Percentiles rank a stretch among this genome's conserved stretches.
phyloP scores from a whole-genome alignment of 352 stramenopile genomes.

The Halophytophthora batemanensis region DNA sequence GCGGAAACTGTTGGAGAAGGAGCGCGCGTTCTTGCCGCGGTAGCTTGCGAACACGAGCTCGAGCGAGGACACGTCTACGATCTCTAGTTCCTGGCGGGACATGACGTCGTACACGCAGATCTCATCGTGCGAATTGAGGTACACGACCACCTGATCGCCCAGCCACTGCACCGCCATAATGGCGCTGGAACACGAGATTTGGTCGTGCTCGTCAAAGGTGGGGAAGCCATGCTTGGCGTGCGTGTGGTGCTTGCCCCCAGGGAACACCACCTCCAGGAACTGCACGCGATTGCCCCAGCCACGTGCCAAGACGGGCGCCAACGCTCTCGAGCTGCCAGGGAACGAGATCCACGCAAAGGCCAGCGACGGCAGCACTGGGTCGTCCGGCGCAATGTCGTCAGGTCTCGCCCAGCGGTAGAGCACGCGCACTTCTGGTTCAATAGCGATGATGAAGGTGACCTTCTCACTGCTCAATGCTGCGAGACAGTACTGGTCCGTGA shows the following conservation, averaged over 20 bases:
- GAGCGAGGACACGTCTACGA: constrained; percentile 92
- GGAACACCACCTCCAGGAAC: constrained; percentile 89
- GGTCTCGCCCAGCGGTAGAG: constrained; percentile 92
- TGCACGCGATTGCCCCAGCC: constrained; percentile 93
- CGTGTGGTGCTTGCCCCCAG: constrained; percentile 64
- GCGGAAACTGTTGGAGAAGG: constrained; percentile 88
- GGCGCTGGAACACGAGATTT: constrained; percentile 86
- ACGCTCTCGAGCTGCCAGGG: constrained; percentile 70
- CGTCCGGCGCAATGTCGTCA: constrained; percentile 54
- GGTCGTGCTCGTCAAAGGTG: constrained; percentile 93
- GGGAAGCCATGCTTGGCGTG: constrained; percentile 89
- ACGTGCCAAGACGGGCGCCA: constrained; percentile 90
- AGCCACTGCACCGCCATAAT: constrained; percentile 95
- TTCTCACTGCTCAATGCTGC: constrained; percentile 86
- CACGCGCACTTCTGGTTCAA: constrained; percentile 93
- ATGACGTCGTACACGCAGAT: constrained; percentile 96
- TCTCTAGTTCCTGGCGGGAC: constrained; percentile 93
- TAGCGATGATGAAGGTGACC: constrained; percentile 94
- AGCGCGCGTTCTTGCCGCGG: constrained; percentile 78
- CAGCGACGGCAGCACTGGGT: constrained; percentile 91
- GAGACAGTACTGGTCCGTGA: constrained; percentile 84
- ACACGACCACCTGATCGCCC: constrained; percentile 93
- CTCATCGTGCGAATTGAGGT: constrained; percentile 94
- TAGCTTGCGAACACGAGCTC: constrained; percentile 93
- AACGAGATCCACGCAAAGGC: constrained; percentile 93